phyloP scores from a whole-genome alignment of 129 eudicot species.

The Lactuca sativa region DNA sequence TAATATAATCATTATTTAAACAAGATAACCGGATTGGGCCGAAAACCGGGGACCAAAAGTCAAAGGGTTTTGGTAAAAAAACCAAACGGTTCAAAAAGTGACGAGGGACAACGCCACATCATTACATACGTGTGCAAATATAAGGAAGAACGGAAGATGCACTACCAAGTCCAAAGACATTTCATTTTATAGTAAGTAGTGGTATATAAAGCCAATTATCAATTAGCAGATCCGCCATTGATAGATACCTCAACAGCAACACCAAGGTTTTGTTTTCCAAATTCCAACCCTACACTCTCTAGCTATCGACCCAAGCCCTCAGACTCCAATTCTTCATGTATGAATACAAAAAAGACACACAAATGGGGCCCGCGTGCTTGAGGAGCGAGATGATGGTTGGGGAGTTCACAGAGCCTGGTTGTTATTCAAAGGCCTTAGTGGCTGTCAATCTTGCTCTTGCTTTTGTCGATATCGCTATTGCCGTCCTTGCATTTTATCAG shows the following conservation, averaged over 20 bases:
- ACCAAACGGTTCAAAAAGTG: not conserved
- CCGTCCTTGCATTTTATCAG: slow-evolving; percentile 74
- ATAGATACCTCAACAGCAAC: slow-evolving; percentile 13
- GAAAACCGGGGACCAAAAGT: not conserved
- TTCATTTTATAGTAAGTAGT: slow-evolving; percentile 13
- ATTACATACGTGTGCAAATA: slow-evolving; percentile 26
- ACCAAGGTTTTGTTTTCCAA: slow-evolving; percentile 4
- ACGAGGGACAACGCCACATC: slow-evolving; percentile 23
- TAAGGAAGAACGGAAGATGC: not conserved
- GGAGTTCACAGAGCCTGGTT: slow-evolving; percentile 43
- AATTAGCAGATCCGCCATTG: slow-evolving; percentile 44
- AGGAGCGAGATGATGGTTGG: slow-evolving; percentile 45
- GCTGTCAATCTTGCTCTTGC: slow-evolving; percentile 64
- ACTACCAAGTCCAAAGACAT: slow-evolving; percentile 1
- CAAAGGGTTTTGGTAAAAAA: no score
- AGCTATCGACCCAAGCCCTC: not conserved
- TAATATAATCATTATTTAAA: no score
- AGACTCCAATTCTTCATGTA: not conserved
- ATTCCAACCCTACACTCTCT: not conserved
- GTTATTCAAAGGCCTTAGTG: slow-evolving; percentile 55
- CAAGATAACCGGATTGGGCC: not conserved
- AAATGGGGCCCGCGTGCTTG: slow-evolving; percentile 22
- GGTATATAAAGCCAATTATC: slow-evolving; percentile 10
- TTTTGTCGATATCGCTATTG: slow-evolving; percentile 59
- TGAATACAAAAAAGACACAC: not conserved